phyloP scores from a whole-genome alignment of 352 stramenopile genomes.

The Globisporangium cystogenes region DNA sequence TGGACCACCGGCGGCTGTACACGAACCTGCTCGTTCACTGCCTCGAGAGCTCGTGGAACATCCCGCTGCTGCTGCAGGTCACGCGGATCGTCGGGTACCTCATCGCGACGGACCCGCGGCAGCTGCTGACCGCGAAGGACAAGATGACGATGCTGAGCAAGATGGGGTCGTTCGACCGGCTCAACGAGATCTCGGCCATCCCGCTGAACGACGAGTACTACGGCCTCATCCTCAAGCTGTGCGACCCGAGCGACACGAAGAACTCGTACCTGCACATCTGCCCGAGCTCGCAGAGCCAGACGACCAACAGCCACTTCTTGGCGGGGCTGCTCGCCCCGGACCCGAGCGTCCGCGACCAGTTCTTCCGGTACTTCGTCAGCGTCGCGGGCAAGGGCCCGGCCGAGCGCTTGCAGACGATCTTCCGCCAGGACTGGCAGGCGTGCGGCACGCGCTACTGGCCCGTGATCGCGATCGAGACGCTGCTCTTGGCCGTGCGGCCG shows the following conservation, averaged over 20 bases:
- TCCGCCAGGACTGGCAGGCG: constrained; percentile 85
- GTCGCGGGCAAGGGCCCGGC: constrained; percentile 33
- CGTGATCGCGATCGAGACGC: constrained; percentile 68
- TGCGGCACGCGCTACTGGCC: constrained; percentile 83
- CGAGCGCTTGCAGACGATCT: constrained; percentile 51
- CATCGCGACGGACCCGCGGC: constrained; percentile 43
- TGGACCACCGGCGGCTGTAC: constrained; percentile 73
- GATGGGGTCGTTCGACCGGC: constrained; percentile 79
- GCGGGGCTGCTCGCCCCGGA: constrained; percentile 74
- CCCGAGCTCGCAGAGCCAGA: constrained; percentile 51
- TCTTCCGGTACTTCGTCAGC: constrained; percentile 67
- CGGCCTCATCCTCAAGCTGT: constrained; percentile 67
- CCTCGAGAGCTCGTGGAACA: constrained; percentile 80
- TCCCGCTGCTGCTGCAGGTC: constrained; percentile 78
- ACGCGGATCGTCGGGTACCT: constrained; percentile 73
- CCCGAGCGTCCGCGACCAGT: constrained; percentile 50
- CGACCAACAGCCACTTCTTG: constrained; percentile 76
- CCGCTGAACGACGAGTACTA: constrained; percentile 83
- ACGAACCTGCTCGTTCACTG: constrained; percentile 82
- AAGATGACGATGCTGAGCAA: constrained; percentile 85
- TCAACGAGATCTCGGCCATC: constrained; percentile 82
- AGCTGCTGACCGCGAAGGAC: constrained; percentile 83
- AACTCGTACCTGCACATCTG: constrained; percentile 69
- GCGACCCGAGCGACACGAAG: constrained; percentile 57
- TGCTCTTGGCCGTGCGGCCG: constrained; percentile 46